Base-by-base conservation (phyloP, 2,329 filamentous ascomycete genomes). In the Neurospora sp. region DNA sequence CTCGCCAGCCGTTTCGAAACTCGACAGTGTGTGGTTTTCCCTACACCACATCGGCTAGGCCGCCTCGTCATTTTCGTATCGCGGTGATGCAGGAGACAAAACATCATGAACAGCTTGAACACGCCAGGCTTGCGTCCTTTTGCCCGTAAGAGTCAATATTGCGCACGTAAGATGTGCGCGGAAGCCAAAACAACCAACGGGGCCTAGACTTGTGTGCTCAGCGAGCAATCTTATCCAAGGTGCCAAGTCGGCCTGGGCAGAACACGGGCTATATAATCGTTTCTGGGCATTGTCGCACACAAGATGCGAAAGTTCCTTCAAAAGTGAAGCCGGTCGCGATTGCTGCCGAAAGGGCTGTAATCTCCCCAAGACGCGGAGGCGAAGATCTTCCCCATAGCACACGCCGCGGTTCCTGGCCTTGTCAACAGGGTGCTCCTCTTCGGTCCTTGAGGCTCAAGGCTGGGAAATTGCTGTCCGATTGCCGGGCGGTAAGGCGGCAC, bases 161-260 rank as follows among this genome's bases (percentile, higher is more conserved):
- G 52, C 28, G 52, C 52, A 62, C 52, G 52, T 62, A 62, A 62
- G 17, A 62, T 52, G 46, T 4, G 23, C 46, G 46, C 19, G 6
- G 15, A 62, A 62, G 52, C 52, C 52, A 36, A 36, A 62, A 62
- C 28, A 62, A 9, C 52, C 52, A 62, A 62, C 13, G 19, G 46
- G 23, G 52, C 28, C 52, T 36, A 62, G 28, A 62, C 28, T 33
- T 33, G 52, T 67, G 46, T 71, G 68, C 68, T 73, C 73, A 69
- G 70, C 72, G 73, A 72, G 68, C 70, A 74, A 73, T 74, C 71
- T 76, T 71, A 71, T 72, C 71, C 74, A 73, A 75, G 73, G 73
- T 75, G 75, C 75, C 74, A 75, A 76, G 75, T 36, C 62, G 15
- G 69, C 33, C 66, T 71, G 67, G 72, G 38, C 71, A 62, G 67